Evolutionary conservation across 2,329 filamentous ascomycete genomes (phyloP).

Genomic region (Trichoderma breve): DNA sequence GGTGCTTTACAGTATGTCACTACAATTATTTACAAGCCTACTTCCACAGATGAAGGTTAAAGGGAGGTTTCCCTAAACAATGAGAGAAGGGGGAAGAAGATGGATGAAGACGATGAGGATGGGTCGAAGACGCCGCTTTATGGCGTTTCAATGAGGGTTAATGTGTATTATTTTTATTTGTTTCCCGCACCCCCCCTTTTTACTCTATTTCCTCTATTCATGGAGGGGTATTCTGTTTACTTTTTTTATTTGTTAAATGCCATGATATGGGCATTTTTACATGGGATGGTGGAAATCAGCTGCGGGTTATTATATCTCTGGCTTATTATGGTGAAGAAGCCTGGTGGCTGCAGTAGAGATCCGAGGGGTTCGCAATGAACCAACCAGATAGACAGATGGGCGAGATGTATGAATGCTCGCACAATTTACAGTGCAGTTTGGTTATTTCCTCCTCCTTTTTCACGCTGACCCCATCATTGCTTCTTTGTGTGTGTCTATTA

Average conservation of each 20-base stretch:
- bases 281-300: neutral
- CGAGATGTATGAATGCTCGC: neutral
- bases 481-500: neutral
- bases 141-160: neutral
- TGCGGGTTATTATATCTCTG: neutral
- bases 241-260: neutral
- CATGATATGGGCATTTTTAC: neutral
- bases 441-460: neutral
- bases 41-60: conserved; percentile 52
- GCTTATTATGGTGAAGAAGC: neutral
- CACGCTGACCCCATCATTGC: neutral
- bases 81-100: neutral
- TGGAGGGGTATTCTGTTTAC: neutral
- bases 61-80: neutral
- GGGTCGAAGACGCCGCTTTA: neutral
- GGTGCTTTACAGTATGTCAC: conserved; percentile 73
- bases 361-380: conserved; percentile 10
- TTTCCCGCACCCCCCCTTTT: neutral
- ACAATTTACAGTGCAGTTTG: conserved; percentile 2
- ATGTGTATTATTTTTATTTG: conserved; percentile 1
- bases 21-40: conserved; percentile 95
- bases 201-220: neutral
- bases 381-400: neutral
- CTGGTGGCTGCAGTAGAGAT: neutral
- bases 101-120: neutral